Evolutionary conservation across 768 basidiomycete genomes (phyloP).

Genomic region (Polyporus arcularius): DNA sequence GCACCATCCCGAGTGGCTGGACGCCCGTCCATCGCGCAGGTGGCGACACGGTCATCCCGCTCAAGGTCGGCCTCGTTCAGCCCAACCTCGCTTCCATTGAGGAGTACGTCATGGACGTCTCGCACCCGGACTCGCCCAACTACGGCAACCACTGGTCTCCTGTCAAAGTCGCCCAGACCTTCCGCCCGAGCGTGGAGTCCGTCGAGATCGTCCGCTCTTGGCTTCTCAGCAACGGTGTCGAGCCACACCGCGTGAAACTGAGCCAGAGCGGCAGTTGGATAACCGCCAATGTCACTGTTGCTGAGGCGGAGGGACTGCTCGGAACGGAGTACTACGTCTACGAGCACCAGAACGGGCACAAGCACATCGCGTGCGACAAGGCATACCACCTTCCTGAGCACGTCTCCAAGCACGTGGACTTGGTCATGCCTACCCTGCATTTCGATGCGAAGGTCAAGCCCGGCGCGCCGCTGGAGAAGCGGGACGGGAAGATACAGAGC

Average conservation of each 20-base stretch:
- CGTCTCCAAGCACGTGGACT: constrained; percentile 59
- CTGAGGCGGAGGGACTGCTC: constrained; percentile 46
- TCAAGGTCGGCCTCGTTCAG: constrained; percentile 51
- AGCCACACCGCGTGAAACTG: constrained; percentile 38
- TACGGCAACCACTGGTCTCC: constrained; percentile 54
- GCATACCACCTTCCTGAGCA: constrained; percentile 65
- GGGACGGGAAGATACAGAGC: background rate
- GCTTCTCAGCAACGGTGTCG: constrained; percentile 43
- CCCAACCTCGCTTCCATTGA: constrained; percentile 45
- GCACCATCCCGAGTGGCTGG: constrained; percentile 36
- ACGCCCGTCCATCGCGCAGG: constrained; percentile 35
- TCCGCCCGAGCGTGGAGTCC: constrained; percentile 44
- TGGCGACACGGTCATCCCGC: constrained; percentile 38
- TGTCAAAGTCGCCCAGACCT: constrained; percentile 43
- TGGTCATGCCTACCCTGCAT: constrained; percentile 72
- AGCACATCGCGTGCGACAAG: constrained; percentile 56
- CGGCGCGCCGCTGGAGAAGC: constrained; percentile 15
- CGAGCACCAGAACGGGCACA: constrained; percentile 53
- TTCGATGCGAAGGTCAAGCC: constrained; percentile 38
- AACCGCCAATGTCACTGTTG: constrained; percentile 39
- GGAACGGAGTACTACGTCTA: constrained; percentile 57
- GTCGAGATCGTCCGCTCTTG: constrained; percentile 43
- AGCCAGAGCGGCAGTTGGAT: constrained; percentile 46
- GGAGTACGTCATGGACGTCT: constrained; percentile 46
- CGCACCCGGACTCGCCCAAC: constrained; percentile 49